Base-by-base conservation (phyloP, 2,329 filamentous ascomycete species). In the Phymatotrichopsis omnivora region DNA sequence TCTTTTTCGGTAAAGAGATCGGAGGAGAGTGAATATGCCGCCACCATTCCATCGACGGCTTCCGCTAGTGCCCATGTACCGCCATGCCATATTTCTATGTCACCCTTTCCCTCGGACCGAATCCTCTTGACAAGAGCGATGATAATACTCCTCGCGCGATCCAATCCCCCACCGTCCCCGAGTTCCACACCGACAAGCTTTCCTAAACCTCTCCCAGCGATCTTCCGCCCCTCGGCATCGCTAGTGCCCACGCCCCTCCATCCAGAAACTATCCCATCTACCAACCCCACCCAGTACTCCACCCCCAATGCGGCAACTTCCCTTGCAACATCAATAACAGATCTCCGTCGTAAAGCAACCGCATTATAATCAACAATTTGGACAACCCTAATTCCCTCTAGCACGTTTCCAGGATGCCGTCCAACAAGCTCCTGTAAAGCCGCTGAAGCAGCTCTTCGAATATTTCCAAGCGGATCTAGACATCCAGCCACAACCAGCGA, bases 401-500 rank as follows among this genome's bases (percentile, higher is more conserved):
- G 68, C 25, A 96, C 76, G 0, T 75, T 86, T 57, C 95, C 80
- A 0, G 91, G 89, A 64, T 98, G 89, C 7, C 91, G 78, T 8
- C 91, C 91, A 48, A 96, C 82, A 11, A 98, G 71, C 61, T 98
- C 91, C 61, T 98, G 91, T 28, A 98, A 67, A 2, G 91, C 91
- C 32, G 91, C 91, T 20, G 91, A 96, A 23, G 89, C 81, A 3
- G 89, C 91, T 55, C 91, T 76, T 41, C 91, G 75, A 56, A 98
- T 94, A 57, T 98, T 98, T 3, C 91, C 91, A 8, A 85, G 80
- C 1, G 89, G 80, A 60, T 98, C 91, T 5, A 95, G 70, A 52
- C 81, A 91, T 5, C 85, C 86, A 2, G 85, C 77, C 10, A 82
- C 76, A 1, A 93, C 75, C 11, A 98, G 71, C 58, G 93, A 81